A percentile compares a stretch with the other conserved stretches of the same genome.
Evolutionary conservation across 163 green algal species (phyloP).

Genomic region (Volvox carteri): DNA sequence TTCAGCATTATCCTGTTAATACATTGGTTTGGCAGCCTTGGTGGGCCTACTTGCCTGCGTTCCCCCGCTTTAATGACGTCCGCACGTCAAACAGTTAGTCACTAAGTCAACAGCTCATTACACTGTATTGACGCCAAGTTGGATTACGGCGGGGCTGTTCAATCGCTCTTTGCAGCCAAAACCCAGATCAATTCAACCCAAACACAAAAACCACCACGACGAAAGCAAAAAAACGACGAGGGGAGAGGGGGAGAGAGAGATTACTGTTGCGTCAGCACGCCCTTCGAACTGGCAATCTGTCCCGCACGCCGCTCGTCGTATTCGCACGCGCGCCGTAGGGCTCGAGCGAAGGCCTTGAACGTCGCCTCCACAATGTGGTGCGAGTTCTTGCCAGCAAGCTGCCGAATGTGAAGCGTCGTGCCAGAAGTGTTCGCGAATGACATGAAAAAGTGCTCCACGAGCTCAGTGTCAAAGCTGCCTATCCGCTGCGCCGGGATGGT

Average conservation of each 20-base stretch:
- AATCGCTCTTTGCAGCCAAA: not conserved
- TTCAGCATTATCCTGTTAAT: no score
- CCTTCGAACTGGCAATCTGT: slow-evolving; percentile 93
- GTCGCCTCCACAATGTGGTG: slow-evolving; percentile 99
- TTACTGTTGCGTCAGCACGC: slow-evolving; percentile 95
- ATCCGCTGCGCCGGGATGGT: slow-evolving; percentile 92
- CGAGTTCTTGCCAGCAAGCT: slow-evolving; percentile 93
- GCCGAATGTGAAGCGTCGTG: slow-evolving; percentile 97
- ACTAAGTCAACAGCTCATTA: no score
- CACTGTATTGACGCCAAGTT: no score
- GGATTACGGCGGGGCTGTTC: not conserved
- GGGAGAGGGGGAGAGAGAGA: not conserved
- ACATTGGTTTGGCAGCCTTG: no score
- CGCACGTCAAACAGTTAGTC: no score
- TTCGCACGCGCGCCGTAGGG: slow-evolving; percentile 89
- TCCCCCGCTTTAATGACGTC: no score
- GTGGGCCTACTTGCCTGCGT: no score
- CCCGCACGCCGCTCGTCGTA: slow-evolving; percentile 87
- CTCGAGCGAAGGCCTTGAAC: slow-evolving; percentile 98
- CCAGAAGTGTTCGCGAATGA: slow-evolving; percentile 94
- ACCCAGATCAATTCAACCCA: not conserved
- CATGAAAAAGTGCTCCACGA: slow-evolving; percentile 98
- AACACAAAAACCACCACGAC: no score
- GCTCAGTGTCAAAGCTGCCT: slow-evolving; percentile 94
- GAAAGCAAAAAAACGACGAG: no score